Percentiles rank a stretch among this genome's conserved stretches.
Evolutionary conservation across 2,329 filamentous ascomycete genomes (phyloP).

Genomic region (Epichloe gansuensis): DNA sequence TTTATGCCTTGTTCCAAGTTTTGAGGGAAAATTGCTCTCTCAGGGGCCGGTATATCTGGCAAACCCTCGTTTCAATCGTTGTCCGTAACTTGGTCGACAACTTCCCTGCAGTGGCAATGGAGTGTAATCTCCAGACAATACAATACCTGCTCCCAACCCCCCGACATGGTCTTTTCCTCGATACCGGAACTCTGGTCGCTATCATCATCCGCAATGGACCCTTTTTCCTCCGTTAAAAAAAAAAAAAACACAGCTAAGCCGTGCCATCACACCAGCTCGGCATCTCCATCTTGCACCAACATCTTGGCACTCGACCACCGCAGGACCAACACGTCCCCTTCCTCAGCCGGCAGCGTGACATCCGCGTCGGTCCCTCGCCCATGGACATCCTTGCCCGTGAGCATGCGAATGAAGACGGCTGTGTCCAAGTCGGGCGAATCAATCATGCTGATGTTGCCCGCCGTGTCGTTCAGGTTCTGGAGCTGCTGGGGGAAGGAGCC

Average conservation of each 20-base stretch:
- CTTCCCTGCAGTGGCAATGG: no score
- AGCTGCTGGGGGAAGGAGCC: conserved; percentile 65
- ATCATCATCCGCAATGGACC: no score
- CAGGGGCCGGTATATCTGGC: no score
- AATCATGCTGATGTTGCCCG: conserved; percentile 84
- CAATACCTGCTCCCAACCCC: no score
- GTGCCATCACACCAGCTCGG: conserved; percentile 41
- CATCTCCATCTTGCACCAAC: conserved; percentile 39
- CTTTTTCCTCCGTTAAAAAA: no score
- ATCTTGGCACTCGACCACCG: conserved; percentile 61
- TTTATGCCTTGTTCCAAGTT: no score
- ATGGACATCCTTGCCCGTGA: conserved; percentile 46
- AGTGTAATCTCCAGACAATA: no score
- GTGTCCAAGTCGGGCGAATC: conserved; percentile 71
- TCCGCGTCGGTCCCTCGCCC: conserved; percentile 53
- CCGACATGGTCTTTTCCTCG: no score
- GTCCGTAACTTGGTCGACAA: neutral
- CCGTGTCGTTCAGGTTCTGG: conserved; percentile 79
- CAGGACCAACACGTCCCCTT: conserved; percentile 56
- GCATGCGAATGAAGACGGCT: conserved; percentile 71
- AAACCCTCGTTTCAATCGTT: neutral
- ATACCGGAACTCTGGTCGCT: no score
- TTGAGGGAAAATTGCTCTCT: no score
- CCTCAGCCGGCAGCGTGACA: conserved; percentile 40
- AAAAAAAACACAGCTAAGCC: neutral